Percentiles rank a stretch among this genome's conserved stretches.
These are phyloP conservation scores for Trichoderma lentiforme DNA, from an alignment of 2,329 filamentous ascomycete genomes.

Conservation along the genomic window DNA sequence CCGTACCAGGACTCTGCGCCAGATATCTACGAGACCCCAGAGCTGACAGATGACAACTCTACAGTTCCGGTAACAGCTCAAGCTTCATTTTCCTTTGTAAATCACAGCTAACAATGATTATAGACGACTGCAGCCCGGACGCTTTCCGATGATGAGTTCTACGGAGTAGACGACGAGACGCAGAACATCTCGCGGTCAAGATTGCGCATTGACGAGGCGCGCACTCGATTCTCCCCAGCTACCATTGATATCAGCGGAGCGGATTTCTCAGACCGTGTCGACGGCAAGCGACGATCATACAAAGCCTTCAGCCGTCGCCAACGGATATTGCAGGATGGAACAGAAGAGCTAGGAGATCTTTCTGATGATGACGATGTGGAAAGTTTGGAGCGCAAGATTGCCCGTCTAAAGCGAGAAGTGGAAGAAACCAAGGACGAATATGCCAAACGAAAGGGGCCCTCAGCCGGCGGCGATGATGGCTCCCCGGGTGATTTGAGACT, in stretches of 20 bases:
- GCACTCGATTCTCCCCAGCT: conserved; percentile 72
- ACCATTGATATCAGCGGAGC: conserved; percentile 73
- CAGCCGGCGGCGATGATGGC: conserved; percentile 51
- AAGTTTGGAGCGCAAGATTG: conserved; percentile 72
- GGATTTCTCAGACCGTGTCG: conserved; percentile 87
- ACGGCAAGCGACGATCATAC: conserved; percentile 79
- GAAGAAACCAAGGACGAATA: conserved; percentile 67
- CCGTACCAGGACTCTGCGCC: conserved; percentile 74
- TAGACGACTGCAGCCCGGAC: conserved; percentile 56
- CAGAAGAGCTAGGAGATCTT: conserved; percentile 67
- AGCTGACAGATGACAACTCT: conserved; percentile 84
- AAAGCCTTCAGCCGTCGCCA: conserved; percentile 67
- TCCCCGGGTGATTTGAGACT: conserved; percentile 38
- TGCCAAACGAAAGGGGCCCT: conserved; percentile 46
- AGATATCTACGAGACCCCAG: conserved; percentile 95
- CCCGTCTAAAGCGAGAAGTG: conserved; percentile 77
- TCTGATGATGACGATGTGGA: conserved; percentile 77
- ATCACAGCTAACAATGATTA: conserved; percentile 25
- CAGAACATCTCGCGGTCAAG: conserved; percentile 72
- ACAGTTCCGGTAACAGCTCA: conserved; percentile 66
- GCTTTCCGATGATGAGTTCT: conserved; percentile 60
- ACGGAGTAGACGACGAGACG: conserved; percentile 59
- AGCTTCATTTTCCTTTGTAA: background rate
- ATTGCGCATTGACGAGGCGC: conserved; percentile 74
- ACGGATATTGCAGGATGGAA: conserved; percentile 59